phyloP scores from a whole-genome alignment of 1,139 yeast genomes.

The Ogataea hybrid region DNA sequence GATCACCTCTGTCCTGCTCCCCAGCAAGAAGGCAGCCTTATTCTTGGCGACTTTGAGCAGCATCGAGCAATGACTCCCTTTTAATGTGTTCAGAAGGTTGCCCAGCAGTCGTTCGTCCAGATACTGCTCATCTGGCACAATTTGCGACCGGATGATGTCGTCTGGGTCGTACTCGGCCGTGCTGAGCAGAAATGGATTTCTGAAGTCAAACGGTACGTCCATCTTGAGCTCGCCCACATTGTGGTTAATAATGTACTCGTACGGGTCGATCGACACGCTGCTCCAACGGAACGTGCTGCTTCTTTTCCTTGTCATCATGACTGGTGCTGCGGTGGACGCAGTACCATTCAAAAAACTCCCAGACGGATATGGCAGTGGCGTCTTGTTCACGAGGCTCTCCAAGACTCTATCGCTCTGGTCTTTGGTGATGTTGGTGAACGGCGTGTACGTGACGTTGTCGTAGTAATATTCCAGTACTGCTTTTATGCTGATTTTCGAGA shows the following conservation, averaged over 20 bases:
- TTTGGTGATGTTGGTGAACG: constrained; percentile 38
- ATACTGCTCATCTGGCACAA: constrained; percentile 13
- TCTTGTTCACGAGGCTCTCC: constrained; percentile 17
- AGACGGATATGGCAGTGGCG: constrained; percentile 29
- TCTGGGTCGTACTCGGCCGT: not conserved
- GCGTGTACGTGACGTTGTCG: constrained; percentile 60
- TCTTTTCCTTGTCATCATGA: constrained; percentile 20
- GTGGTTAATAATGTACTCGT: constrained; percentile 30
- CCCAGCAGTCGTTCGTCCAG: constrained; percentile 17
- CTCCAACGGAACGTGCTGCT: constrained; percentile 31
- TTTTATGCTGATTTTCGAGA: constrained; percentile 26
- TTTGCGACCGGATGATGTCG: constrained; percentile 20
- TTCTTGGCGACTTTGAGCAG: constrained; percentile 25
- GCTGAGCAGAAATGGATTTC: constrained; percentile 28
- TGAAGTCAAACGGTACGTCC: constrained; percentile 14
- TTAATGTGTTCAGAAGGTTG: constrained; percentile 17
- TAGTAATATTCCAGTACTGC: constrained; percentile 52
- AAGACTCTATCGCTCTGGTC: constrained; percentile 24
- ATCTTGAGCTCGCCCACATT: constrained; percentile 25
- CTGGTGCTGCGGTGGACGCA: constrained; percentile 4
- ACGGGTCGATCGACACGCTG: constrained; percentile 33
- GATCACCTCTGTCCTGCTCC: constrained; percentile 16
- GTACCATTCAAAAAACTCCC: constrained; percentile 18
- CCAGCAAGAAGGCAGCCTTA: constrained; percentile 24
- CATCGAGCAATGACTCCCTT: constrained; percentile 19